Conservation (phyloP, 805 yeast genomes). For the Barnettozyma siamensis region DNA sequence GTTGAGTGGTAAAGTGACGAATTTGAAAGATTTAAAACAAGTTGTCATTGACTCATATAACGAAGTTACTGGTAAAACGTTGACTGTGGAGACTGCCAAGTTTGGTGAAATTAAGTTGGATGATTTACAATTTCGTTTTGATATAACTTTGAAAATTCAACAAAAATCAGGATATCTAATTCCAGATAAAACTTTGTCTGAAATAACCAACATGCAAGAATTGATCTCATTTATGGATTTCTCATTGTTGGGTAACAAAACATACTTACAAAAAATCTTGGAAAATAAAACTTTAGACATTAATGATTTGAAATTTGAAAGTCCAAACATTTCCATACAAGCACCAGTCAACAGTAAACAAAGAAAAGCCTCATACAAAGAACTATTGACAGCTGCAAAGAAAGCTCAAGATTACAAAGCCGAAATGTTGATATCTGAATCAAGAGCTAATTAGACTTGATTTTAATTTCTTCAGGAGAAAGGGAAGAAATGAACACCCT, state of each 20-base stretch:
- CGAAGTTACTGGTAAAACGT: slow-evolving; percentile 8
- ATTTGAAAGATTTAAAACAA: slow-evolving; percentile 24
- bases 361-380: slow-evolving; percentile 21
- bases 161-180: slow-evolving; percentile 31
- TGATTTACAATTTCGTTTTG: slow-evolving; percentile 30
- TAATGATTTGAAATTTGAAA: slow-evolving; percentile 14
- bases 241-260: slow-evolving; percentile 6
- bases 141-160: slow-evolving; percentile 31
- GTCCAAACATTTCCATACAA: slow-evolving; percentile 22
- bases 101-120: slow-evolving; percentile 18
- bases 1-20: slow-evolving; percentile 25
- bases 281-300: slow-evolving; percentile 13
- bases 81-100: background rate
- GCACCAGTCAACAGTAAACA: slow-evolving; percentile 18
- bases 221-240: slow-evolving; percentile 5
- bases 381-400: slow-evolving; percentile 22
- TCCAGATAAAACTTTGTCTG: slow-evolving; percentile 33
- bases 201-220: slow-evolving; percentile 8
- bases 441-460: slow-evolving; percentile 13
- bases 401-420: slow-evolving; percentile 19
- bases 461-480: background rate
- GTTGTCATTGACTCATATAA: slow-evolving; percentile 18
- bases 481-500: no score
- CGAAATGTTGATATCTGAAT: slow-evolving; percentile 18
- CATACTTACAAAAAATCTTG: slow-evolving; percentile 6